phyloP scores from a whole-genome alignment of 257 asterid genomes.

The Solanum appendiculatum region DNA sequence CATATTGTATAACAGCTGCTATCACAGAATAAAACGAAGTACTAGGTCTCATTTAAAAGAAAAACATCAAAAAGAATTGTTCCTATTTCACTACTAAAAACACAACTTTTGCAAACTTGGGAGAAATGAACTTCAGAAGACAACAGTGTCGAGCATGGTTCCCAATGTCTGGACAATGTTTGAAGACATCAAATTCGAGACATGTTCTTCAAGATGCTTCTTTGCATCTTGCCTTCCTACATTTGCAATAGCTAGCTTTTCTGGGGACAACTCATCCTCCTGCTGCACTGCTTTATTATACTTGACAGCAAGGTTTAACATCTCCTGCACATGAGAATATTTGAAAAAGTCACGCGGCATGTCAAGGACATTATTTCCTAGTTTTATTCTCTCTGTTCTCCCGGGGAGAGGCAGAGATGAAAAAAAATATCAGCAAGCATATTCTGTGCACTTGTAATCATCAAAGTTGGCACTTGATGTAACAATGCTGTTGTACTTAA shows the following conservation, averaged over 20 bases:
- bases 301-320: slow-evolving; percentile 67
- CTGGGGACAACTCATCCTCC: slow-evolving; percentile 92
- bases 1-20: background rate
- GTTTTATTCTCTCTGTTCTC: background rate
- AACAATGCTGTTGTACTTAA: background rate
- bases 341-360: background rate
- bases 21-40: background rate
- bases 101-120: background rate
- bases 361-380: background rate
- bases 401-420: background rate
- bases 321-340: slow-evolving; percentile 51
- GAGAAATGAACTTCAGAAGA: slow-evolving; percentile 33
- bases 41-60: background rate
- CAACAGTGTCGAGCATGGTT: slow-evolving; percentile 91
- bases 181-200: slow-evolving; percentile 91
- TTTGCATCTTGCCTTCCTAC: slow-evolving; percentile 97
- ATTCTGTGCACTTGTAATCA: background rate
- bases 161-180: slow-evolving; percentile 87
- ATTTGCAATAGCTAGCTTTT: slow-evolving; percentile 81
- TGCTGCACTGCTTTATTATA: slow-evolving; percentile 97
- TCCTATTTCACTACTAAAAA: background rate
- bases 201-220: slow-evolving; percentile 95
- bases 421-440: background rate
- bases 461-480: background rate
- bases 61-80: background rate